These are phyloP conservation scores for Trichoderma sp. DNA, from an alignment of 2,329 filamentous ascomycete genomes.

Conservation along the genomic window DNA sequence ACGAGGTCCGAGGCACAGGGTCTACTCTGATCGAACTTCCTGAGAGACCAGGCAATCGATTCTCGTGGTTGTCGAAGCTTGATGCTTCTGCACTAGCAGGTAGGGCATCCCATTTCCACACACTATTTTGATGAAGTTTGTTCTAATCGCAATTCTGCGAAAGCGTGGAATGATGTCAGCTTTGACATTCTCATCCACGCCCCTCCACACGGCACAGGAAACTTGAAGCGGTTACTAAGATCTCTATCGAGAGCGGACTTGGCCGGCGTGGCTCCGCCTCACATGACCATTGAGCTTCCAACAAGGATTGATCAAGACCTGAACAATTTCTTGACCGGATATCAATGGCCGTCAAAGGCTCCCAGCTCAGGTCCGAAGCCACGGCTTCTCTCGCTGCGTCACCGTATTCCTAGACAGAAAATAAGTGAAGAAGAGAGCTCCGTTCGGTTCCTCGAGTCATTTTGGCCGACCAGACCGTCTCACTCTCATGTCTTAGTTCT, in stretches of 20 bases:
- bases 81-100: conserved; percentile 68
- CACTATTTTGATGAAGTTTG: conserved; percentile 17
- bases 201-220: conserved; percentile 65
- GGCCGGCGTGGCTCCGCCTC: conserved; percentile 63
- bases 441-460: conserved; percentile 76
- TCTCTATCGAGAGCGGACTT: conserved; percentile 78
- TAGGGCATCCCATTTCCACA: conserved; percentile 33
- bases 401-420: conserved; percentile 62
- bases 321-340: conserved; percentile 58
- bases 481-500: conserved; percentile 79
- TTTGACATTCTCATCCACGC: conserved; percentile 86
- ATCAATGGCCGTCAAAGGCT: conserved; percentile 62
- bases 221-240: conserved; percentile 70
- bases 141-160: conserved; percentile 19
- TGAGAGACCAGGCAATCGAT: conserved; percentile 55
- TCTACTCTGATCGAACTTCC: conserved; percentile 76
- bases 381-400: conserved; percentile 67
- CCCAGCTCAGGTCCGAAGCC: conserved; percentile 39
- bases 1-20: conserved; percentile 49
- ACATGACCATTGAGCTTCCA: conserved; percentile 82
- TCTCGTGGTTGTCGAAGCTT: conserved; percentile 75
- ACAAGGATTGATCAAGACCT: conserved; percentile 64
- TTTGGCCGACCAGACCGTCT: conserved; percentile 68
- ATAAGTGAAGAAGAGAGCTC: conserved; percentile 68
- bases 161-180: conserved; percentile 73